Evolutionary conservation across 305 asterid species (phyloP), one percentile per base, ranked within the genome.

Genomic region (Rubia balearica): DNA sequence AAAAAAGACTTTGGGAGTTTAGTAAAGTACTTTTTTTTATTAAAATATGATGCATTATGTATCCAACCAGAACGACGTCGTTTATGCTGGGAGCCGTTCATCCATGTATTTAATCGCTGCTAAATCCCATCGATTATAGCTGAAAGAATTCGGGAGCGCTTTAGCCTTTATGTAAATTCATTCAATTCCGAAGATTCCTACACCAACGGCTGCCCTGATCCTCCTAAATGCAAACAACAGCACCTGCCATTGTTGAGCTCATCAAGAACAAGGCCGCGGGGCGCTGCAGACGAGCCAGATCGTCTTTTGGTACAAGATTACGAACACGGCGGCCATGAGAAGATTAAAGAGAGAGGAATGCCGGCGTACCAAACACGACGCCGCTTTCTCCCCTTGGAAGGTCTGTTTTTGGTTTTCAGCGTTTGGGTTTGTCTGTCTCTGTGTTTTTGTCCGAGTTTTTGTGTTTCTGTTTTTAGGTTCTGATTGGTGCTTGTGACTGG

Each of bases 381-480:
- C 94, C 55, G 85, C 86, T 78, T 91, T 93, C 88, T 88, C 96
- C 68, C 76, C 73, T 0, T 93, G 98, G 98, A 91, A 93, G 96
- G 98, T 81, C 21, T 24, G 24, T 65, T 45, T 36, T 19, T 19
- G 30, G 19, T 24, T 55, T 2, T 14, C 8, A 8, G 21, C 13
- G n/a, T 53, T 22, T 51, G n/a, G 53, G n/a, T 53, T 16, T 22
- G 30, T 24, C 13, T 19, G 57, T n/a, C 2, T 9, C 3, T 9
- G 11, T 51, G 45, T 19, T 53, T 73, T 22, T 60, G 43, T 68
- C 13, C 21, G 62, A 10, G 60, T 74, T 78, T 9, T 46, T 12
- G 69, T 21, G 65, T 69, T 57, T 72, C 75, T 45, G 45, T 82
- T 57, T 36, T 61, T 81, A 93, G 98, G 83, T 87, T 81, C 86